Conservation (phyloP, 2,329 filamentous ascomycete genomes). For the Nemania serpens region DNA sequence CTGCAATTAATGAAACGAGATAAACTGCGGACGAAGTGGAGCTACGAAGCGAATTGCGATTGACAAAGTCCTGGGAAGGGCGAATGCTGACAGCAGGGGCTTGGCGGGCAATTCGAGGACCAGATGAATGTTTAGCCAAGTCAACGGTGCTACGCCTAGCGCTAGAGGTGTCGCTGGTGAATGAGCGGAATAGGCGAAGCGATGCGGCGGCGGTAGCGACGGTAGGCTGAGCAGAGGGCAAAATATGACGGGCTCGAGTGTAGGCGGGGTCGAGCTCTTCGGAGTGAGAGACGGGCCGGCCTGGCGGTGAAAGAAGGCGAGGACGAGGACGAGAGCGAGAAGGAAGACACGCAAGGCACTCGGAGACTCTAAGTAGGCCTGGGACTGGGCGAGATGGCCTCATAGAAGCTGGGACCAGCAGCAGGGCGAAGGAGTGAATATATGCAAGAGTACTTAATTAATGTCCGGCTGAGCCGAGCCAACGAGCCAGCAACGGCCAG, state of each 20-base stretch:
- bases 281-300: conserved; percentile 10
- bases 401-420: conserved; percentile 14
- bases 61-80: background rate
- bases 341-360: background rate
- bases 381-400: conserved; percentile 8
- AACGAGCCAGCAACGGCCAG: background rate
- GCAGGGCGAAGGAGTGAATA: background rate
- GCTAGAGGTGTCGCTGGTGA: background rate
- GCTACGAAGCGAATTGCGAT: conserved; percentile 21
- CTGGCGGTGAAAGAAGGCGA: conserved; percentile 10
- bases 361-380: conserved; percentile 2
- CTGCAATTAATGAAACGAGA: conserved; percentile 31
- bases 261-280: conserved; percentile 13
- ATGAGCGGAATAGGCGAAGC: background rate
- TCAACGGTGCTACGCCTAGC: background rate
- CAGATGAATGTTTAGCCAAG: background rate
- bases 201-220: background rate
- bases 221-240: conserved; percentile 7
- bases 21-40: conserved; percentile 33
- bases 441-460: conserved; percentile 1
- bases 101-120: background rate
- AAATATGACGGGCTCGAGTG: conserved; percentile 16
- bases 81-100: background rate
- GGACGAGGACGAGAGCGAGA: background rate
- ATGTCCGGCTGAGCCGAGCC: conserved; percentile 21